These are phyloP conservation scores for Neostapfia colusana DNA, from an alignment of 176 grass and related monocot species.

Conservation along the genomic window DNA sequence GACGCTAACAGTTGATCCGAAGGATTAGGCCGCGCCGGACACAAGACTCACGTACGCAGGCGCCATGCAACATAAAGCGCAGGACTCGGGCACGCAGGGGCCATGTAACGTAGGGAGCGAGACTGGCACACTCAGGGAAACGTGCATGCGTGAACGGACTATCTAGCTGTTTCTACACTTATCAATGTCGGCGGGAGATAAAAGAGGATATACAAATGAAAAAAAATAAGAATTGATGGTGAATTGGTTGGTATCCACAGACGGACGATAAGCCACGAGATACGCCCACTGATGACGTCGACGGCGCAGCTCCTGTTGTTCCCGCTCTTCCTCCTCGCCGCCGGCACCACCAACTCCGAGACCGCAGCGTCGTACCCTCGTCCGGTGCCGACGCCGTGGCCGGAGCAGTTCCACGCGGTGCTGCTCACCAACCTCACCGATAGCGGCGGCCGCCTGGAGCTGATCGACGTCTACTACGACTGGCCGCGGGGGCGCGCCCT, in stretches of 20 bases:
- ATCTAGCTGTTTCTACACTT: no score
- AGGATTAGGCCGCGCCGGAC: no score
- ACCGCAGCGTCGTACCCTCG: not conserved
- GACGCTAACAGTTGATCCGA: no score
- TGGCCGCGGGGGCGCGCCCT: slow-evolving; percentile 61
- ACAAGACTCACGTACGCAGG: no score
- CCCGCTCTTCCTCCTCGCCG: not conserved
- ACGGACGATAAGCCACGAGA: not conserved
- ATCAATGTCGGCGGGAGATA: no score
- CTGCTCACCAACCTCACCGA: slow-evolving; percentile 49
- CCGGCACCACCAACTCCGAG: not conserved
- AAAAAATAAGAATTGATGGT: no score
- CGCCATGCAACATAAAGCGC: no score
- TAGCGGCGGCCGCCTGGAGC: slow-evolving; percentile 48
- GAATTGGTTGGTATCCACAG: not conserved
- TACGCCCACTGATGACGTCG: not conserved
- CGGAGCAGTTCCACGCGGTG: slow-evolving; percentile 63
- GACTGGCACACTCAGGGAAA: no score
- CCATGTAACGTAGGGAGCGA: no score
- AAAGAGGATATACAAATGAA: no score
- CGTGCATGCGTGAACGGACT: no score
- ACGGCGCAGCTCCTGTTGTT: not conserved
- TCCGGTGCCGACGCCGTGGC: slow-evolving; percentile 44
- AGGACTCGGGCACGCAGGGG: no score
- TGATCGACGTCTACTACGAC: slow-evolving; percentile 73